phyloP scores from a whole-genome alignment of 768 basidiomycete genomes.

The Suillus subluteus region DNA sequence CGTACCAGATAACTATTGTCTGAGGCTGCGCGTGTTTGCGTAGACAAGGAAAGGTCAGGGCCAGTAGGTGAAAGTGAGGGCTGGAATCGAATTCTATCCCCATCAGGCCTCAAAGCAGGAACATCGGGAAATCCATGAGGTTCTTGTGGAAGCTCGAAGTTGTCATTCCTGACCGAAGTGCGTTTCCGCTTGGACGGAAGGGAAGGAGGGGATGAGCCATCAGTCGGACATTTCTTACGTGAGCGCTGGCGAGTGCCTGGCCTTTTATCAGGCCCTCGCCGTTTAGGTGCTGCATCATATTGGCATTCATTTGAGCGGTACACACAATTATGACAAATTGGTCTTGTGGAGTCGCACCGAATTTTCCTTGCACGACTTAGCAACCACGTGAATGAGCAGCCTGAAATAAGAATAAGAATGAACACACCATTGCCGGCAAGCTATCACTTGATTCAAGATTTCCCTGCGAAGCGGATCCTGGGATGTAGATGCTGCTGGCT shows the following conservation, averaged over 20 bases:
- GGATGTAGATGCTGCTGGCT: slow-evolving; percentile 34
- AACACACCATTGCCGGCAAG: slow-evolving; percentile 82
- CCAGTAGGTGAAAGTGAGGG: slow-evolving; percentile 36
- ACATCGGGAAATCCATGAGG: slow-evolving; percentile 29
- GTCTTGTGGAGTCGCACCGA: slow-evolving; percentile 82
- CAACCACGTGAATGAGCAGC: slow-evolving; percentile 32
- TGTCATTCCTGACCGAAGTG: slow-evolving; percentile 35
- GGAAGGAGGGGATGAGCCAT: slow-evolving; percentile 52
- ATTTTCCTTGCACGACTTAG: slow-evolving; percentile 83
- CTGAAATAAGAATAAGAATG: slow-evolving; percentile 31
- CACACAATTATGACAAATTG: slow-evolving; percentile 80
- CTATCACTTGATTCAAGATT: slow-evolving; percentile 73
- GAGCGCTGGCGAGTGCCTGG: slow-evolving; percentile 83
- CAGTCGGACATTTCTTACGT: slow-evolving; percentile 77
- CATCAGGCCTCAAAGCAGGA: slow-evolving; percentile 28
- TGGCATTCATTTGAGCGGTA: slow-evolving; percentile 77
- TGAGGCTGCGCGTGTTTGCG: slow-evolving; percentile 29
- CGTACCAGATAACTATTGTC: slow-evolving; percentile 33
- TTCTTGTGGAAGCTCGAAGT: slow-evolving; percentile 29
- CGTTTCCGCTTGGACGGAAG: slow-evolving; percentile 61
- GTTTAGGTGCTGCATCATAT: slow-evolving; percentile 80
- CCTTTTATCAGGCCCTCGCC: slow-evolving; percentile 84
- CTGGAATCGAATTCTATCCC: slow-evolving; percentile 31
- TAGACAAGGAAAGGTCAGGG: slow-evolving; percentile 34
- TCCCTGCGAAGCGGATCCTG: slow-evolving; percentile 51